These are phyloP conservation scores for Kingdonia uniflora DNA, from an alignment of 164 flowering plant genomes.

Conservation along the genomic window DNA sequence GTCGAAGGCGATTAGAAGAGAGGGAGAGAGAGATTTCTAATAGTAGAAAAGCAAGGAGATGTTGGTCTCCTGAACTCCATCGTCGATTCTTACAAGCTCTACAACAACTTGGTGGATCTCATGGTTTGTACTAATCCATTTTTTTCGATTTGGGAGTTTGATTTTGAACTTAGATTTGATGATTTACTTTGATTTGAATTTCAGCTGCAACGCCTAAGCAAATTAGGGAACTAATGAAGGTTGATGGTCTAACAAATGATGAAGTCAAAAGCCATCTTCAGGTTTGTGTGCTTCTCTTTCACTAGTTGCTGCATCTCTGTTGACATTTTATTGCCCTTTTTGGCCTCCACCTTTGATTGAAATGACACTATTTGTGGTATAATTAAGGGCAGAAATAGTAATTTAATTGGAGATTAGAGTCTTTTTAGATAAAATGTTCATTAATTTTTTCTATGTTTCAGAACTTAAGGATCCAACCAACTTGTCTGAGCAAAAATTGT, in stretches of 20 bases:
- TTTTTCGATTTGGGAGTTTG: not conserved
- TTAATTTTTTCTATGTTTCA: too few species aligned
- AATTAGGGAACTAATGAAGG: slow-evolving; percentile 91
- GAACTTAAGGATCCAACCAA: too few species aligned
- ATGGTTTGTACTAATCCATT: slow-evolving; percentile 34
- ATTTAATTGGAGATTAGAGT: too few species aligned
- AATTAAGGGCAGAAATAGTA: too few species aligned
- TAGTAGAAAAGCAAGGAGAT: slow-evolving; percentile 57
- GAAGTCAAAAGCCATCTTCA: slow-evolving; percentile 98
- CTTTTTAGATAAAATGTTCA: too few species aligned
- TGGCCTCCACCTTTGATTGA: too few species aligned
- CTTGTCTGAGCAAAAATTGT: too few species aligned
- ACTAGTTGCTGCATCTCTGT: too few species aligned
- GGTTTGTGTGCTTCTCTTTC: slow-evolving; percentile 29
- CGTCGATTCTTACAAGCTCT: slow-evolving; percentile 63
- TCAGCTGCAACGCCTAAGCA: slow-evolving; percentile 94
- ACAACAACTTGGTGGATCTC: slow-evolving; percentile 88
- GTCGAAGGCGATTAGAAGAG: slow-evolving; percentile 6
- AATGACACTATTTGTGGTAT: too few species aligned
- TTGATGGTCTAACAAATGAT: slow-evolving; percentile 93
- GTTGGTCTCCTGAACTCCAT: slow-evolving; percentile 93
- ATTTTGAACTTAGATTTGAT: not conserved
- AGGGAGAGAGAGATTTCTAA: slow-evolving; percentile 27
- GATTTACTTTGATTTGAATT: slow-evolving; percentile 2
- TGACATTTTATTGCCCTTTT: too few species aligned